phyloP scores from a whole-genome alignment of 805 yeast genomes.

The Lipomyces japonicus region DNA sequence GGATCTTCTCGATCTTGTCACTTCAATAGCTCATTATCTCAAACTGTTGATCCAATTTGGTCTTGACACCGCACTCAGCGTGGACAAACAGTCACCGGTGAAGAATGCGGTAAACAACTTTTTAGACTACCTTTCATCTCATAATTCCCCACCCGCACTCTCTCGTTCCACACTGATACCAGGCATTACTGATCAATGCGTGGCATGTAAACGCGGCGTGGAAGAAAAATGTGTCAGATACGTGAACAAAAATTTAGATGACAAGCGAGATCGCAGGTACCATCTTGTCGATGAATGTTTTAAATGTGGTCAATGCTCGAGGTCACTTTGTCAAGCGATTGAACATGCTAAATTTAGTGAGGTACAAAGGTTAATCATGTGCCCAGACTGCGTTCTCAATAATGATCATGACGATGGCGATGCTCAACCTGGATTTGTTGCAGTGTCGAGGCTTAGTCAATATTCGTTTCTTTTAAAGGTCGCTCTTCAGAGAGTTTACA shows the following conservation, averaged over 20 bases:
- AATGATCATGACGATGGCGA: constrained; percentile 37
- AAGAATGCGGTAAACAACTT: constrained; percentile 62
- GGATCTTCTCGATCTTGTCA: constrained; percentile 67
- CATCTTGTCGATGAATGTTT: constrained; percentile 62
- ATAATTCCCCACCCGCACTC: constrained; percentile 20
- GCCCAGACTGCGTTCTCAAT: constrained; percentile 59
- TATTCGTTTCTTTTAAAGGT: constrained; percentile 73
- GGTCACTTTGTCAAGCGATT: constrained; percentile 41
- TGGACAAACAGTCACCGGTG: constrained; percentile 52
- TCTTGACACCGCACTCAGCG: constrained; percentile 67
- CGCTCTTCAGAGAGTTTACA: constrained; percentile 62
- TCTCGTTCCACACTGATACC: constrained; percentile 12
- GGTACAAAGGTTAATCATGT: constrained; percentile 43
- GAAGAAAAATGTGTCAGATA: constrained; percentile 49
- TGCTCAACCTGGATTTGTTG: constrained; percentile 48
- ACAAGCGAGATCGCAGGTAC: constrained; percentile 60
- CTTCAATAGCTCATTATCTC: constrained; percentile 88
- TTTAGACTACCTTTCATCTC: constrained; percentile 47
- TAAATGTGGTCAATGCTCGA: constrained; percentile 57
- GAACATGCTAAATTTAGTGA: constrained; percentile 41
- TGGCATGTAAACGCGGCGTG: constrained; percentile 65
- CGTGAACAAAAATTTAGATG: constrained; percentile 2
- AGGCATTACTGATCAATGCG: constrained; percentile 61
- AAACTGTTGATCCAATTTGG: constrained; percentile 81
- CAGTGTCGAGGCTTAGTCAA: constrained; percentile 69